These are phyloP conservation scores for Aspergillus ostianus DNA, from an alignment of 495 filamentous ascomycete genomes.

Conservation along the genomic window DNA sequence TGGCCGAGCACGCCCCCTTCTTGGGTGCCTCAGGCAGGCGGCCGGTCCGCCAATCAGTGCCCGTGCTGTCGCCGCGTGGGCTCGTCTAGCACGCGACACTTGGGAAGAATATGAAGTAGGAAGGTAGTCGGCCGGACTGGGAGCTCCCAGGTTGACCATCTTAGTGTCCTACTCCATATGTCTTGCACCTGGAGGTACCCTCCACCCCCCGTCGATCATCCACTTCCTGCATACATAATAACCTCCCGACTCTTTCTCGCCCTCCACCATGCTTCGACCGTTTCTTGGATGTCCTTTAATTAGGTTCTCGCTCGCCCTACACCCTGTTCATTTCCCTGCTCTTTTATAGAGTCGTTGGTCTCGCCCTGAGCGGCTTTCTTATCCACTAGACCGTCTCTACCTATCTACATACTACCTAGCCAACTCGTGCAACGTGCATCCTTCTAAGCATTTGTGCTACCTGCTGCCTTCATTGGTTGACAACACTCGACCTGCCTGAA, in stretches of 20 bases:
- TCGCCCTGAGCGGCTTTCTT: background rate
- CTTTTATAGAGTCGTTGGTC: background rate
- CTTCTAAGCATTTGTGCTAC: background rate
- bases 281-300: background rate
- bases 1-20: slow-evolving; percentile 19
- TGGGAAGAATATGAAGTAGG: too few relatives aligned
- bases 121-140: too few relatives aligned
- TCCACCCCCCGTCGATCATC: slow-evolving; percentile 20
- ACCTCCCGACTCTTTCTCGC: slow-evolving; percentile 10
- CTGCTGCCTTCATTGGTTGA: background rate
- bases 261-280: slow-evolving; percentile 8
- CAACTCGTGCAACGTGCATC: background rate
- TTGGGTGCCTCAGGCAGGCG: slow-evolving; percentile 17
- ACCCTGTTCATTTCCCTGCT: background rate
- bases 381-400: background rate
- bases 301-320: background rate
- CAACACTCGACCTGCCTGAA: background rate
- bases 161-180: too few relatives aligned
- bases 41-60: slow-evolving; percentile 31
- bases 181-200: background rate
- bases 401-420: background rate
- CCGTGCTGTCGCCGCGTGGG: slow-evolving; percentile 32
- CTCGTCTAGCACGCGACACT: slow-evolving; percentile 49
- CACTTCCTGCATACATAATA: slow-evolving; percentile 3
- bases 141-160: too few relatives aligned